phyloP scores from a whole-genome alignment of 73 alveolate species.

The Paraurostyla sp. region DNA sequence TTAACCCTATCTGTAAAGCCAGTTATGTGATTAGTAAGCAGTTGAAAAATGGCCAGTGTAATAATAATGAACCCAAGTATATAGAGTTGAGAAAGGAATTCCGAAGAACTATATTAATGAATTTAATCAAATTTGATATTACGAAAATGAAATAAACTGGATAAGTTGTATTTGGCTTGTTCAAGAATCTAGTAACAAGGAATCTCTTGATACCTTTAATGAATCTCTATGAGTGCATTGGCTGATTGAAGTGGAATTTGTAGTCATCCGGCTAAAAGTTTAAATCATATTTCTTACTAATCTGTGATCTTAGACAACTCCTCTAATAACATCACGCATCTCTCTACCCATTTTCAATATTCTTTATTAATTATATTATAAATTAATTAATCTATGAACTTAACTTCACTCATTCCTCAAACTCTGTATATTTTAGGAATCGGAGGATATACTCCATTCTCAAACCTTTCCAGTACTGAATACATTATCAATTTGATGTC shows the following conservation, averaged over 20 bases:
- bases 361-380: conserved; percentile 10
- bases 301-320: conserved; percentile 69
- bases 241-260: conserved; percentile 56
- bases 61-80: neutral
- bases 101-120: neutral
- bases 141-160: conserved; percentile 34
- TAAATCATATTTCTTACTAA: neutral
- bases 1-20: conserved; percentile 33
- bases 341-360: conserved; percentile 50
- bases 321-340: conserved; percentile 58
- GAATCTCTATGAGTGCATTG: conserved; percentile 12
- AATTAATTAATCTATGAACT: neutral
- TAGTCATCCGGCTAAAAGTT: conserved; percentile 56
- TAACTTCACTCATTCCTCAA: neutral
- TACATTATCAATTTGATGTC: conserved; percentile 29
- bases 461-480: conserved; percentile 24
- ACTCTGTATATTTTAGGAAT: neutral
- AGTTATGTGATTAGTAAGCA: conserved; percentile 1
- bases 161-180: conserved; percentile 18
- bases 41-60: conserved; percentile 5
- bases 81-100: neutral
- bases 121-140: neutral
- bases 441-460: conserved; percentile 45
- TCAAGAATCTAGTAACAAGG: conserved; percentile 13
- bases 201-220: conserved; percentile 36